Base-by-base conservation (phyloP, 78 protist genomes). In the Polysphondylium violaceum region DNA sequence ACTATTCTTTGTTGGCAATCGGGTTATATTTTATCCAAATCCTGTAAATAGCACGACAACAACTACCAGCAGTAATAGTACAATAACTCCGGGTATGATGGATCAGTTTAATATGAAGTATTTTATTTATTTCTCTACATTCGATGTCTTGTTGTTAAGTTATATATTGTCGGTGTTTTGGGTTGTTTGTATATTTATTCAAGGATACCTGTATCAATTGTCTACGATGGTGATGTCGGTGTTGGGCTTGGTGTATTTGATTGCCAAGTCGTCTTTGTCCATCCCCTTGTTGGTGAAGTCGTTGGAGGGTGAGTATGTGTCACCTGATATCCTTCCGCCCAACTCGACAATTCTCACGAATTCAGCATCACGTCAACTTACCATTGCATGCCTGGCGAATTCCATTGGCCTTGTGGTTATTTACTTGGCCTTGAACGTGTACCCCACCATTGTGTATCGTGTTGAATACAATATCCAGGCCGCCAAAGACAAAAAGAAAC, bases 101-200 rank as follows among this genome's bases (percentile, higher is more conserved):
- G 71, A 33, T 35, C 47, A 25, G n/a, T 68, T 81, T 17, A 68
- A 81, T 68, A 40, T 81, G n/a, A 61, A 65, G n/a, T 83, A 83
- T 50, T 83, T 83, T 27, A 38, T 69, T 21, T 83, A 41, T n/a
- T 83, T 58, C n/a, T 83, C 91, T 19, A 41, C 77, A 5, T 69
- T 83, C 25, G 91, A 83, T 69, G 35, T 51, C 5, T 71, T 83
- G 2, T 31, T 83, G 19, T 27, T 83, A 23, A 41, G 71, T 25
- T 83, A 59, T 56, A 16, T 69, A 3, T 9, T 50, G 2, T 25
- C 56, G 8, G 33, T 83, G 4, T 83, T 83, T 58, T 83, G 91
- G 91, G 7, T 59, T 11, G 38, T 83, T 29, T 44, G 36, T 1
- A 11, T 83, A 25, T 51, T 83, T 4, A 17, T 33, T 2, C 36